Base-by-base conservation (phyloP, 2,329 filamentous ascomycete species). In the Calonectria pseudoturangicola region DNA sequence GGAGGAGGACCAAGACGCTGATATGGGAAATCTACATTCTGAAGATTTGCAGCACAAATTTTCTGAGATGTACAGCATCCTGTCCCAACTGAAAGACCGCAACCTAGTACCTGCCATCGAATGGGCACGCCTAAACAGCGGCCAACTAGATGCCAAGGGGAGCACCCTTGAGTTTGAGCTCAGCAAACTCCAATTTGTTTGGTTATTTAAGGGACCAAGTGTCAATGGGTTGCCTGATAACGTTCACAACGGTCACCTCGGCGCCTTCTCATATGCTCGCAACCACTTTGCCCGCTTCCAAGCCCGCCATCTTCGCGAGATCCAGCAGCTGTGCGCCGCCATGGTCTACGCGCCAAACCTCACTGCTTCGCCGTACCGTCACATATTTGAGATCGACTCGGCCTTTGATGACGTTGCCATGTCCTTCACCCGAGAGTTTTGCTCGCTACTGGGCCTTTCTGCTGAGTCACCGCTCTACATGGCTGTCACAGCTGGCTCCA, bases 91-190 rank as follows among this genome's bases (percentile, higher is more conserved):
- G 71, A 94, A 93, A 77, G 87, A 91, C 30, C 90, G 89, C 64
- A 94, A 98, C 78, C 89, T 98, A 2, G 84, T 90, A 0, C 95
- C 95, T 0, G 97, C 97, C 1, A 98, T 99, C 28, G 86, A 90
- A 68, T 99, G 97, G 97, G 95, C 97, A 0, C 88, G 92, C 45
- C 82, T 88, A 30, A 93, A 98, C 79, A 93, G 92, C 71, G 83
- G 85, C 6, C 88, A 92, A 30, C 88, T 99, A 3, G 95, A 98
- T 80, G 89, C 90, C 4, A 91, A 95, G 60, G 96, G 96, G 3
- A 98, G 95, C 80, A 98, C 98, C 78, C 90, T 99, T 2, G 96
- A 98, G 82, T 99, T 98, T 75, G 96, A 99, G 81, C 91, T 99
- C 2, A 95, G 93, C 85, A 94, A 95, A 76, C 88, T 98, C 21